Evolutionary conservation across 2,329 filamentous ascomycete species (phyloP).

Genomic region (Trichophyton benhamiae): DNA sequence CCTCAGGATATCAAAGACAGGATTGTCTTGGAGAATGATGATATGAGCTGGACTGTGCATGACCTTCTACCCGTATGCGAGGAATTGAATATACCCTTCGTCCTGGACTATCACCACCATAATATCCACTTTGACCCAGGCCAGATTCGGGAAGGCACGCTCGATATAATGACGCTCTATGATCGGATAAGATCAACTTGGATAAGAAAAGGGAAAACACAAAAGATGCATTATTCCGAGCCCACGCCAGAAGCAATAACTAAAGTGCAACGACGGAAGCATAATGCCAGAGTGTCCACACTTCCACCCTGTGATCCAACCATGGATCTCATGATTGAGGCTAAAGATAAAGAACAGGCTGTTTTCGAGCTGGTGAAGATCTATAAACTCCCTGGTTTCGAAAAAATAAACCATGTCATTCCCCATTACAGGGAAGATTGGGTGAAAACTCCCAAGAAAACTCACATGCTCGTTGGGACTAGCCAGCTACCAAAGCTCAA

Average conservation of each 20-base stretch:
- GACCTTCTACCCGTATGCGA: constrained; percentile 83
- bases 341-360: constrained; percentile 94
- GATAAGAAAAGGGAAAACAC: constrained; percentile 69
- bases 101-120: constrained; percentile 89
- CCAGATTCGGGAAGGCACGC: constrained; percentile 67
- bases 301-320: constrained; percentile 69
- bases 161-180: constrained; percentile 63
- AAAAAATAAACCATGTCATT: constrained; percentile 62
- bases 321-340: constrained; percentile 98
- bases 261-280: constrained; percentile 65
- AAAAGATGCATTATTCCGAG: constrained; percentile 97
- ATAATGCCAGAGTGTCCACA: constrained; percentile 64
- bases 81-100: constrained; percentile 83
- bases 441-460: constrained; percentile 45
- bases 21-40: constrained; percentile 86
- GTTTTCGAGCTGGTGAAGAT: constrained; percentile 88
- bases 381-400: constrained; percentile 69
- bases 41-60: constrained; percentile 85
- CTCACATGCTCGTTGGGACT: constrained; percentile 29
- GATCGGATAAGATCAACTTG: constrained; percentile 73
- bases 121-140: constrained; percentile 75
- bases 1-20: constrained; percentile 62
- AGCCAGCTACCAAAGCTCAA: constrained; percentile 41
- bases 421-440: constrained; percentile 69
- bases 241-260: constrained; percentile 65